Evolutionary conservation across 163 green algal genomes (phyloP).

Genomic region (Chlorella variabilis): DNA sequence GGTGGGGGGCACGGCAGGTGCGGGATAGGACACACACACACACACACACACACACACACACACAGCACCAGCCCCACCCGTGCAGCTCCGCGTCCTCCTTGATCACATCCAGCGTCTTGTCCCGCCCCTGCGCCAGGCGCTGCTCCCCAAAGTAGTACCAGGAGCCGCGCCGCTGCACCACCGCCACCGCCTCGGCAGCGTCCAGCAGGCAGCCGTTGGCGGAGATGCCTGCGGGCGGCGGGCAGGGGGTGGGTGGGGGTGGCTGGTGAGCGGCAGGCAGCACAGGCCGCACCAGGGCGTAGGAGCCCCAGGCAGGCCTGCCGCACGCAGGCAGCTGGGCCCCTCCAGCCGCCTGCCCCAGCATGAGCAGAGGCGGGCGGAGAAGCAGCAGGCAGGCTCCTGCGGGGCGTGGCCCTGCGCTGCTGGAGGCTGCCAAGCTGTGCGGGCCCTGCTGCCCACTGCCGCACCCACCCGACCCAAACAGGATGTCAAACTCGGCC

Average conservation of each 20-base stretch:
- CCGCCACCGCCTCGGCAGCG: conserved; percentile 72
- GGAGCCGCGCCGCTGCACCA: conserved; percentile 71
- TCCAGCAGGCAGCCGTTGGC: conserved; percentile 83
- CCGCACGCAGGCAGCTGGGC: too few relatives aligned
- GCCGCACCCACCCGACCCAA: conserved; percentile 44
- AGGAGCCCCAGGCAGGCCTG: too few relatives aligned
- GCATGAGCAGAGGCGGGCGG: too few relatives aligned
- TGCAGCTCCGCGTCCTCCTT: conserved; percentile 53
- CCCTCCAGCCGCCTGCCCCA: too few relatives aligned
- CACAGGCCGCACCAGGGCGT: too few relatives aligned
- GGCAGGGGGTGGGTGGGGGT: not conserved
- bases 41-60: too few relatives aligned
- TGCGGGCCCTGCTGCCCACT: not conserved
- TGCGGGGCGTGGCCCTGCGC: too few relatives aligned
- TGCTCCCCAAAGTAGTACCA: conserved; percentile 74
- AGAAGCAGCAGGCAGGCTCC: too few relatives aligned
- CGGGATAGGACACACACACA: too few relatives aligned
- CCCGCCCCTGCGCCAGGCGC: conserved; percentile 71
- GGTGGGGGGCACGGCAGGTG: too few relatives aligned
- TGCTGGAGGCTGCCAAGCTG: not conserved
- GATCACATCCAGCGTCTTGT: conserved; percentile 73
- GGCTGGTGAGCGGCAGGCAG: too few relatives aligned
- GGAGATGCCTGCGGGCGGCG: conserved; percentile 77
- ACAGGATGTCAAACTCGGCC: conserved; percentile 95
- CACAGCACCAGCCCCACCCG: conserved; percentile 1